phyloP scores from a whole-genome alignment of 768 basidiomycete genomes.

The Lentinula raphanica region DNA sequence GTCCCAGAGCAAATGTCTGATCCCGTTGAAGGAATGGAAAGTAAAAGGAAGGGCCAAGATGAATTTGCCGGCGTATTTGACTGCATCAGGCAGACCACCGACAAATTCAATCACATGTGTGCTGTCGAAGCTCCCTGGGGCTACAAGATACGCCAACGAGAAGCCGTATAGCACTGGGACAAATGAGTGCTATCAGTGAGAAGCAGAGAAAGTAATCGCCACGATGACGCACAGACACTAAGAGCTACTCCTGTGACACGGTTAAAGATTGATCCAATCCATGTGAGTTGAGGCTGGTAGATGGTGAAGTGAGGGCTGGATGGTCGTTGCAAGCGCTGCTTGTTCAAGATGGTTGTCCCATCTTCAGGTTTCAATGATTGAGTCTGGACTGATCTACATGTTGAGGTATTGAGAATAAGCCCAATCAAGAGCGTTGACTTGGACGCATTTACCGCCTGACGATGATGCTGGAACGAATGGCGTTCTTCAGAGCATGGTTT shows the following conservation, averaged over 20 bases:
- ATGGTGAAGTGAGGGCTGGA: slow-evolving; percentile 94
- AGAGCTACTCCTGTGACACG: slow-evolving; percentile 81
- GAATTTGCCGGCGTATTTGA: slow-evolving; percentile 53
- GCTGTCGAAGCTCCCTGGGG: slow-evolving; percentile 57
- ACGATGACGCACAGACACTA: slow-evolving; percentile 53
- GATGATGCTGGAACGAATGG: neutral
- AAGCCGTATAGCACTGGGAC: slow-evolving; percentile 70
- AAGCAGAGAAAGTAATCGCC: neutral
- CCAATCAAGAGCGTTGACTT: too few relatives aligned
- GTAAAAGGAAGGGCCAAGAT: slow-evolving; percentile 62
- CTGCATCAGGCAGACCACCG: slow-evolving; percentile 46
- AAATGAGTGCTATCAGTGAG: slow-evolving; percentile 59
- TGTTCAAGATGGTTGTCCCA: slow-evolving; percentile 66
- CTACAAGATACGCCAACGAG: slow-evolving; percentile 59
- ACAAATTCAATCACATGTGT: slow-evolving; percentile 54
- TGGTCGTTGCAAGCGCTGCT: slow-evolving; percentile 84
- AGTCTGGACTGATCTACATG: slow-evolving; percentile 42
- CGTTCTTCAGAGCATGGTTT: neutral
- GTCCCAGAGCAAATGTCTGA: slow-evolving; percentile 71
- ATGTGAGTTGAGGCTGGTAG: slow-evolving; percentile 93
- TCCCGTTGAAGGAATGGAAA: slow-evolving; percentile 66
- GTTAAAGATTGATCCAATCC: slow-evolving; percentile 81
- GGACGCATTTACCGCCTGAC: neutral
- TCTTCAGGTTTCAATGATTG: slow-evolving; percentile 60
- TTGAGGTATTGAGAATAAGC: too few relatives aligned